These are phyloP conservation scores for Pisolithus microcarpus DNA, from an alignment of 768 basidiomycete genomes.

Conservation along the genomic window DNA sequence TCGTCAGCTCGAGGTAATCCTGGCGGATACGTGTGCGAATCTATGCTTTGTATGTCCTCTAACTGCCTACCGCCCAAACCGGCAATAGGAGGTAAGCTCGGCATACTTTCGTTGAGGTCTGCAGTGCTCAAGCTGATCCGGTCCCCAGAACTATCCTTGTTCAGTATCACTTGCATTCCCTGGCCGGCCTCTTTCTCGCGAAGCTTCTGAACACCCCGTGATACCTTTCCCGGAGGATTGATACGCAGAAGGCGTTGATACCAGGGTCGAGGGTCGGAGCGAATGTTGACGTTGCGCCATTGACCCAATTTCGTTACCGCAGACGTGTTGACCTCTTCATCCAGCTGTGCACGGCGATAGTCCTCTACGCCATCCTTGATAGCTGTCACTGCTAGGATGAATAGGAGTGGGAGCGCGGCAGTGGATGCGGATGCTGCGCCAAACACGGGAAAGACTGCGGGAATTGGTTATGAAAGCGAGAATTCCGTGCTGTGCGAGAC, in stretches of 20 bases:
- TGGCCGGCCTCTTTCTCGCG: slow-evolving; percentile 74
- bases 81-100: slow-evolving; percentile 28
- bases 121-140: slow-evolving; percentile 38
- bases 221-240: slow-evolving; percentile 66
- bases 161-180: slow-evolving; percentile 58
- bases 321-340: slow-evolving; percentile 93
- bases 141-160: slow-evolving; percentile 30
- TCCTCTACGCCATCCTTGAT: slow-evolving; percentile 97
- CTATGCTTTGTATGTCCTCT: slow-evolving; percentile 64
- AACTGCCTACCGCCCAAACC: slow-evolving; percentile 47
- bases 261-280: slow-evolving; percentile 67
- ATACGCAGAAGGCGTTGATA: slow-evolving; percentile 66
- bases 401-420: slow-evolving; percentile 77
- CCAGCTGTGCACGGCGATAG: slow-evolving; percentile 79
- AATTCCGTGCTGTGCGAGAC: neutral
- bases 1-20: slow-evolving; percentile 25
- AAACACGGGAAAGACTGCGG: slow-evolving; percentile 79
- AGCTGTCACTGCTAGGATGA: slow-evolving; percentile 83
- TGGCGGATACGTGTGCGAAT: slow-evolving; percentile 62
- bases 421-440: slow-evolving; percentile 79
- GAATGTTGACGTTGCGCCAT: slow-evolving; percentile 89
- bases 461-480: slow-evolving; percentile 6
- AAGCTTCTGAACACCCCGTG: slow-evolving; percentile 79
- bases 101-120: slow-evolving; percentile 37
- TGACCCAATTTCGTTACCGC: slow-evolving; percentile 84